These are phyloP conservation scores for Zanthoxylum bungeanum DNA, from an alignment of 345 rosid genomes.

Conservation along the genomic window DNA sequence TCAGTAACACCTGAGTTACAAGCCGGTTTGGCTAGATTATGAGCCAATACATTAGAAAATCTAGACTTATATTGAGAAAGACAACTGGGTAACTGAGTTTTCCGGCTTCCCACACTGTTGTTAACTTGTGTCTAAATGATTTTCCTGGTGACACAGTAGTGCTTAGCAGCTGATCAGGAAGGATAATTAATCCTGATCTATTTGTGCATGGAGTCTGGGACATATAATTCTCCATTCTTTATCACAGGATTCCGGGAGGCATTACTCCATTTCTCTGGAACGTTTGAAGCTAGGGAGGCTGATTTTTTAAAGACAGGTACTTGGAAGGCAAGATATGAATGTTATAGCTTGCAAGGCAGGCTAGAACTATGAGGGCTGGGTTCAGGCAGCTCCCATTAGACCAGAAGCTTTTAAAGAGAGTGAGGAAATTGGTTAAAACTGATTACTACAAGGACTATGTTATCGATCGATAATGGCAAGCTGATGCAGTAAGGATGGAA, in stretches of 20 bases:
- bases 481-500: slow-evolving; percentile 95
- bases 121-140: slow-evolving; percentile 50
- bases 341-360: slow-evolving; percentile 66
- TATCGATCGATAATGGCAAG: slow-evolving; percentile 52
- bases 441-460: slow-evolving; percentile 59
- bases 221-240: slow-evolving; percentile 65
- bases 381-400: slow-evolving; percentile 53
- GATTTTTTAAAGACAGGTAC: slow-evolving; percentile 53
- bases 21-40: no score
- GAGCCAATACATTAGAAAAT: no score
- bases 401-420: slow-evolving; percentile 42
- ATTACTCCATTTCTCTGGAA: slow-evolving; percentile 59
- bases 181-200: slow-evolving; percentile 54
- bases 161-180: slow-evolving; percentile 45
- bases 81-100: no score
- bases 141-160: slow-evolving; percentile 62
- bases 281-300: slow-evolving; percentile 58
- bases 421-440: slow-evolving; percentile 34
- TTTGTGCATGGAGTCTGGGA: slow-evolving; percentile 63
- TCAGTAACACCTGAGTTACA: no score
- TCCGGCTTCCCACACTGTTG: no score
- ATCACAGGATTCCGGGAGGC: slow-evolving; percentile 64
- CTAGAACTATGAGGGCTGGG: slow-evolving; percentile 44
- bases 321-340: slow-evolving; percentile 55
- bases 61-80: no score